These are phyloP conservation scores for Basidioascus undulatus DNA, from an alignment of 768 basidiomycete genomes.

Conservation along the genomic window DNA sequence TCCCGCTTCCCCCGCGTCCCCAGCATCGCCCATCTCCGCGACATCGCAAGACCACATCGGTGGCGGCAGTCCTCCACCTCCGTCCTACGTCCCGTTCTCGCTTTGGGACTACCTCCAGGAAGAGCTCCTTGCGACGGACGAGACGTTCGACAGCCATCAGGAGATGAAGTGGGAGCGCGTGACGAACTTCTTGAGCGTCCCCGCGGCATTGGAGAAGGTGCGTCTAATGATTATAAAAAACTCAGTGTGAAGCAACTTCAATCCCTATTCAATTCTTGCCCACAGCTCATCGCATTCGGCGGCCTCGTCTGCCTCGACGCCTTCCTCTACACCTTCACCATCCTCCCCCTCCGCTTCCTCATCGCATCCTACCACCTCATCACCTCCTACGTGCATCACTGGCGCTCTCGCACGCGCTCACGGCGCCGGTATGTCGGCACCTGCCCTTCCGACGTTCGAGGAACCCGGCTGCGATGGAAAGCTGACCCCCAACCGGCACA, in stretches of 20 bases:
- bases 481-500: slow-evolving; percentile 4
- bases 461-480: too few species aligned
- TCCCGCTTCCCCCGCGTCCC: too few species aligned
- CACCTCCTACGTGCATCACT: slow-evolving; percentile 17
- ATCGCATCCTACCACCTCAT: slow-evolving; percentile 31
- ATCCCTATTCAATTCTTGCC: background rate
- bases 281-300: slow-evolving; percentile 72
- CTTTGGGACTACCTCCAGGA: slow-evolving; percentile 80
- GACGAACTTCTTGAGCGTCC: slow-evolving; percentile 81
- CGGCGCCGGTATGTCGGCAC: slow-evolving; percentile 4
- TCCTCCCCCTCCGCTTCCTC: slow-evolving; percentile 68
- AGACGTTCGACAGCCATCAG: slow-evolving; percentile 81
- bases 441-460: slow-evolving; percentile 19
- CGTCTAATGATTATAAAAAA: slow-evolving; percentile 6
- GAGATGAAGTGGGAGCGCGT: slow-evolving; percentile 89
- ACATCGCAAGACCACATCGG: too few species aligned
- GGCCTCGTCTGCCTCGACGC: slow-evolving; percentile 84
- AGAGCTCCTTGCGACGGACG: slow-evolving; percentile 71
- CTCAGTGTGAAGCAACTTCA: background rate
- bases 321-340: slow-evolving; percentile 92
- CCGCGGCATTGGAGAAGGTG: slow-evolving; percentile 81
- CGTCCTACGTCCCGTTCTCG: slow-evolving; percentile 54
- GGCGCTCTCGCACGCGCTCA: slow-evolving; percentile 23
- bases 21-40: too few species aligned
- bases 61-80: too few species aligned